Conservation (phyloP, 495 filamentous ascomycete genomes). For the Emericellopsis terricola region DNA sequence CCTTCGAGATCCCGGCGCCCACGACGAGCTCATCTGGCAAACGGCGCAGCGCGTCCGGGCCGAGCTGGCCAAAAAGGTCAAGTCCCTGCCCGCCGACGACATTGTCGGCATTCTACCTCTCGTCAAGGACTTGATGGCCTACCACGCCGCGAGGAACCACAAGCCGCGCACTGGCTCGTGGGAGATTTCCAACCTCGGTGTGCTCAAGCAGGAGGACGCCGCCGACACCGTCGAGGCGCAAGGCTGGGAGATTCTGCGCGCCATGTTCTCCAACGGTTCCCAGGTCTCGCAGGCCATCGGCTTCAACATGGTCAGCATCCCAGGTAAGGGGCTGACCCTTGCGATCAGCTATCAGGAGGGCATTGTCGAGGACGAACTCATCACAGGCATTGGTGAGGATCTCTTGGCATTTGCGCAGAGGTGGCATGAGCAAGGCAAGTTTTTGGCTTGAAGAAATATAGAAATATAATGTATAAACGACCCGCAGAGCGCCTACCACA, state of each 20-base stretch:
- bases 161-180: slow-evolving; percentile 11
- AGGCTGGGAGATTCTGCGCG: slow-evolving; percentile 7
- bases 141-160: slow-evolving; percentile 10
- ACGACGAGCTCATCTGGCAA: slow-evolving; percentile 9
- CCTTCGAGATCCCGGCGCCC: neutral
- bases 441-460: neutral
- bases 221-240: slow-evolving; percentile 6
- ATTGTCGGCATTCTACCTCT: slow-evolving; percentile 13
- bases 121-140: slow-evolving; percentile 12
- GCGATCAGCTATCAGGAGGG: slow-evolving; percentile 15
- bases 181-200: slow-evolving; percentile 18
- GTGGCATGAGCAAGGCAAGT: neutral
- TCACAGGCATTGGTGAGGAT: slow-evolving; percentile 11
- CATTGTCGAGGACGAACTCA: slow-evolving; percentile 9
- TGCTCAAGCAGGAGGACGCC: slow-evolving; percentile 4
- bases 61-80: slow-evolving; percentile 6
- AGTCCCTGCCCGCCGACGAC: slow-evolving; percentile 12
- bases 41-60: slow-evolving; percentile 8
- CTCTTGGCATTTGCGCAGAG: slow-evolving; percentile 3
- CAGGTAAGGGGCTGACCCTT: slow-evolving; percentile 9
- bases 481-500: neutral
- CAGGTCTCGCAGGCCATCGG: slow-evolving; percentile 11
- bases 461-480: neutral
- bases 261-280: slow-evolving; percentile 16
- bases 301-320: slow-evolving; percentile 13